Percentiles rank a stretch among this genome's conserved stretches.
Conservation (phyloP, 768 basidiomycete genomes). For the Steccherinum ochraceum region DNA sequence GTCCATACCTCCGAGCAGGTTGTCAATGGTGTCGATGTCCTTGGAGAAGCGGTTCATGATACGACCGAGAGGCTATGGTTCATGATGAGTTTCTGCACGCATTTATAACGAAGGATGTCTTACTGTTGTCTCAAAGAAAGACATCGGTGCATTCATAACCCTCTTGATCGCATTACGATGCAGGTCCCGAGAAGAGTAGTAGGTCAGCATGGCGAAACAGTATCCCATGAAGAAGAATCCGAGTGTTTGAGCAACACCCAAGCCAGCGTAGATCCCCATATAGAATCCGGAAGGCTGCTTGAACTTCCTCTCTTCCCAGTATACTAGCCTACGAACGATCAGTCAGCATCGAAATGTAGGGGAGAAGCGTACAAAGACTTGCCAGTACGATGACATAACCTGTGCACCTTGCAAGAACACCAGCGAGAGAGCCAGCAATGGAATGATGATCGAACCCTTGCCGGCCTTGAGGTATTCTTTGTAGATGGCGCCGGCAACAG, state of each 20-base stretch:
- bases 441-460: slow-evolving; percentile 57
- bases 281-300: slow-evolving; percentile 60
- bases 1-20: slow-evolving; percentile 50
- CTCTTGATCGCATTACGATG: slow-evolving; percentile 61
- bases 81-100: no score
- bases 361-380: slow-evolving; percentile 18
- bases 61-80: slow-evolving; percentile 68
- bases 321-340: slow-evolving; percentile 81
- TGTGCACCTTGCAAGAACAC: slow-evolving; percentile 62
- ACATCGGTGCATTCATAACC: slow-evolving; percentile 82
- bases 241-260: slow-evolving; percentile 68
- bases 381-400: slow-evolving; percentile 75
- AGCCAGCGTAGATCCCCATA: slow-evolving; percentile 74
- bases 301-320: slow-evolving; percentile 76
- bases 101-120: slow-evolving; percentile 20
- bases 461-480: slow-evolving; percentile 65
- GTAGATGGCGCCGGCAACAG: slow-evolving; percentile 51
- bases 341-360: no score
- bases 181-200: slow-evolving; percentile 66
- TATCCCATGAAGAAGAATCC: slow-evolving; percentile 63
- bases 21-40: slow-evolving; percentile 81
- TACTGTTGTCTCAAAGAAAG: slow-evolving; percentile 84
- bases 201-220: slow-evolving; percentile 61
- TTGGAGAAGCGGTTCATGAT: slow-evolving; percentile 91
- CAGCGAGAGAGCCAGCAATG: slow-evolving; percentile 55